phyloP scores from a whole-genome alignment of 305 asterid species.

The Fraxinus sp. region DNA sequence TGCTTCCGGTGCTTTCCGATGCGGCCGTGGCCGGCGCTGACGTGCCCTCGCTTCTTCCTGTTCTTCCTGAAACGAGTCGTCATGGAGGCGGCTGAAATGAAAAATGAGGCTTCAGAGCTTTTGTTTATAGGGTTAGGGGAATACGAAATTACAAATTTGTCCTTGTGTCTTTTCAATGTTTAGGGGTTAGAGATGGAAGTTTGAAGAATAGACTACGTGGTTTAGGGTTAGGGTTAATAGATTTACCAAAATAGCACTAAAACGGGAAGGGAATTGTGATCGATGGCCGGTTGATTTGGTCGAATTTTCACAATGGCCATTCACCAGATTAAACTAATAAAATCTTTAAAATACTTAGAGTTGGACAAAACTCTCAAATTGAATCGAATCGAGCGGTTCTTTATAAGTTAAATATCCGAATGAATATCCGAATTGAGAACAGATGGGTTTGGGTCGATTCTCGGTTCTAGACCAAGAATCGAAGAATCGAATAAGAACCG shows the following conservation, averaged over 20 bases:
- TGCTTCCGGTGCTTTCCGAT: conserved; percentile 26
- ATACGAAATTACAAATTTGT: neutral
- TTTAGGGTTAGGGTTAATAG: neutral
- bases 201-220: neutral
- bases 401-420: no score
- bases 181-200: neutral
- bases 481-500: no score
- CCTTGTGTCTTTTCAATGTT: neutral
- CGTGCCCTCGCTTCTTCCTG: conserved; percentile 37
- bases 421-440: no score
- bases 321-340: neutral
- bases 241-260: neutral
- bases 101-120: neutral
- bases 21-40: conserved; percentile 29
- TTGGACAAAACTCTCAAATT: no score
- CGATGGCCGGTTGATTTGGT: neutral
- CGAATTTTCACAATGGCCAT: neutral
- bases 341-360: no score
- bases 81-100: conserved; percentile 17
- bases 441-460: no score
- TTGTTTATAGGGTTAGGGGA: neutral
- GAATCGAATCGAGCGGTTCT: no score
- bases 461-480: no score
- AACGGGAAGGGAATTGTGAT: neutral
- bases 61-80: conserved; percentile 31